These are phyloP conservation scores for Larix kaempferi DNA, from an alignment of 75 land plant genomes.

Conservation along the genomic window DNA sequence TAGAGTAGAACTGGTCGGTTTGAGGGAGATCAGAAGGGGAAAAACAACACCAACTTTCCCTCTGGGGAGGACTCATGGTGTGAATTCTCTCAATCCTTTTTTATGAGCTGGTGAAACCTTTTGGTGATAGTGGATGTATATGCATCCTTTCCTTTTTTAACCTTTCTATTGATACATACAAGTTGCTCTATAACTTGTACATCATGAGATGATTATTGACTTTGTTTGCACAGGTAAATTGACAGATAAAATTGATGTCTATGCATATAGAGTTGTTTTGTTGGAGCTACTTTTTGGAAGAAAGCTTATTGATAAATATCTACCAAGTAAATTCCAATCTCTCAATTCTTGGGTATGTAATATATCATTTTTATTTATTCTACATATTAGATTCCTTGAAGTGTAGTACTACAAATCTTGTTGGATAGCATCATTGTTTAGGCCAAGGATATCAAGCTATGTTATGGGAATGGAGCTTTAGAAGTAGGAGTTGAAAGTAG, in stretches of 20 bases:
- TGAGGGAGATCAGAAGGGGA: too few relatives aligned
- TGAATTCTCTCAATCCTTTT: too few relatives aligned
- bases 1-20: too few relatives aligned
- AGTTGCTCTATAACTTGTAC: neutral
- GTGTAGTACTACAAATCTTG: neutral
- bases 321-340: constrained; percentile 73
- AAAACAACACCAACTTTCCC: too few relatives aligned
- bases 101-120: too few relatives aligned
- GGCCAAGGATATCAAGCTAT: too few relatives aligned
- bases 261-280: constrained; percentile 91
- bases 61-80: too few relatives aligned
- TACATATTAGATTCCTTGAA: neutral
- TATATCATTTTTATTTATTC: neutral
- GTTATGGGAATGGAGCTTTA: too few relatives aligned
- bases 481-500: too few relatives aligned
- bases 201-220: neutral
- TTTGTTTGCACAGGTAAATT: constrained; percentile 50
- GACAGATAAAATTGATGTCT: constrained; percentile 94
- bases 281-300: constrained; percentile 76
- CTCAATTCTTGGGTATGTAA: constrained; percentile 86
- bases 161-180: neutral
- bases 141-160: neutral
- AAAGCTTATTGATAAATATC: constrained; percentile 58
- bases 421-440: neutral
- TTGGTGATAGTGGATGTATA: neutral